A percentile compares a stretch with the other conserved stretches of the same genome.
phyloP scores from a whole-genome alignment of 169 alveolate genomes.

The Plasmodium malariae region DNA sequence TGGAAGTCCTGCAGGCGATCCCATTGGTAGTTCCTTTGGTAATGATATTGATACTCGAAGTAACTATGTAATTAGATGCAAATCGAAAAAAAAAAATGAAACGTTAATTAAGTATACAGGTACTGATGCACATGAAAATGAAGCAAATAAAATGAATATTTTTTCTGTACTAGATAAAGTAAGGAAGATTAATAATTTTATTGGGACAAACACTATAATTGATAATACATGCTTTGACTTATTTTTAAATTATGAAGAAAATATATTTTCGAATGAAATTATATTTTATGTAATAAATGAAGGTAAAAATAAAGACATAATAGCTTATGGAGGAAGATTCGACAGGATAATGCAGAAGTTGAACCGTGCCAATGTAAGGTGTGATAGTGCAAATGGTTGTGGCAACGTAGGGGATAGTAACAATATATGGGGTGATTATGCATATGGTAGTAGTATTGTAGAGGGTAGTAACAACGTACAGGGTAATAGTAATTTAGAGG shows the following conservation, averaged over 20 bases:
- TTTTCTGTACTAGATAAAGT: conserved; percentile 41
- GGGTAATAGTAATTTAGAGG: background rate
- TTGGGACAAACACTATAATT: conserved; percentile 45
- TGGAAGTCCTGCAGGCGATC: background rate
- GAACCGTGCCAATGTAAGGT: background rate
- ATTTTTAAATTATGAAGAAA: conserved; percentile 73
- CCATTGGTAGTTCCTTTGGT: background rate
- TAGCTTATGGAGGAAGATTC: conserved; percentile 70
- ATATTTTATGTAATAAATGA: conserved; percentile 68
- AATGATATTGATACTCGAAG: background rate
- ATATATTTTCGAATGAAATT: conserved; percentile 54
- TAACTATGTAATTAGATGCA: background rate
- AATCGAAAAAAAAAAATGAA: background rate
- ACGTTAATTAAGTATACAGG: background rate
- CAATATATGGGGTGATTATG: background rate
- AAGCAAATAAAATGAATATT: conserved; percentile 17
- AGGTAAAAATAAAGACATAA: conserved; percentile 60
- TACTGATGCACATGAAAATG: conserved; percentile 9
- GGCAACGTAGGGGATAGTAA: background rate
- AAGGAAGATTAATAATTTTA: conserved; percentile 64
- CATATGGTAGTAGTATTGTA: background rate
- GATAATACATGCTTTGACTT: conserved; percentile 61
- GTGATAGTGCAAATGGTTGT: background rate
- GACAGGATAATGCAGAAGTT: conserved; percentile 35
- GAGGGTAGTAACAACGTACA: background rate